phyloP scores from a whole-genome alignment of 139 green algal genomes.

The Astrephomene gubernaculifera region DNA sequence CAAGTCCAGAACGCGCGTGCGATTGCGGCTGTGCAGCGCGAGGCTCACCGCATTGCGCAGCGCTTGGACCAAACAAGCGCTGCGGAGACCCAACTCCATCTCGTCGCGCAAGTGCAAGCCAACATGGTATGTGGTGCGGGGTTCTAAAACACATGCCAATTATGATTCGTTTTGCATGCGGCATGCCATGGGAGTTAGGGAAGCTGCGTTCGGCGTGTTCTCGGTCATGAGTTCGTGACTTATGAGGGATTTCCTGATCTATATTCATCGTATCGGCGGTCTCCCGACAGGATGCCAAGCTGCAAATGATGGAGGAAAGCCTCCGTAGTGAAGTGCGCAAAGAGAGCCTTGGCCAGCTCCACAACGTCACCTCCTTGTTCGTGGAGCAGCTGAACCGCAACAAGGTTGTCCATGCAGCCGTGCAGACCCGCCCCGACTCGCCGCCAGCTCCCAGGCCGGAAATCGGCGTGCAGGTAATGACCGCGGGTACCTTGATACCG shows the following conservation, averaged over 20 bases:
- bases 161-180: too few species aligned
- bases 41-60: slow-evolving; percentile 50
- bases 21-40: slow-evolving; percentile 47
- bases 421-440: slow-evolving; percentile 33
- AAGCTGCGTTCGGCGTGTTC: too few species aligned
- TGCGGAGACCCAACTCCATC: slow-evolving; percentile 7
- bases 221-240: too few species aligned
- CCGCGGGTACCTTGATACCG: too few species aligned
- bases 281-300: slow-evolving; percentile 49
- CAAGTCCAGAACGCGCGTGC: slow-evolving; percentile 45
- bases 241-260: too few species aligned
- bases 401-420: slow-evolving; percentile 46
- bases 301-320: slow-evolving; percentile 7
- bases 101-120: slow-evolving; percentile 1
- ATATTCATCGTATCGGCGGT: too few species aligned
- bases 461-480: slow-evolving; percentile 38
- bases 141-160: neutral
- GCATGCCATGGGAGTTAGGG: too few species aligned
- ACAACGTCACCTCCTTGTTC: slow-evolving; percentile 49
- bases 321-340: slow-evolving; percentile 45
- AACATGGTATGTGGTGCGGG: slow-evolving; percentile 10
- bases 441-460: neutral
- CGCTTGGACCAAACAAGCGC: slow-evolving; percentile 37
- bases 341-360: slow-evolving; percentile 45
- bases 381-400: slow-evolving; percentile 49